Evolutionary conservation across 257 asterid species (phyloP), one percentile per base, ranked within the genome.

Genomic region (Gentiana macrophylla): DNA sequence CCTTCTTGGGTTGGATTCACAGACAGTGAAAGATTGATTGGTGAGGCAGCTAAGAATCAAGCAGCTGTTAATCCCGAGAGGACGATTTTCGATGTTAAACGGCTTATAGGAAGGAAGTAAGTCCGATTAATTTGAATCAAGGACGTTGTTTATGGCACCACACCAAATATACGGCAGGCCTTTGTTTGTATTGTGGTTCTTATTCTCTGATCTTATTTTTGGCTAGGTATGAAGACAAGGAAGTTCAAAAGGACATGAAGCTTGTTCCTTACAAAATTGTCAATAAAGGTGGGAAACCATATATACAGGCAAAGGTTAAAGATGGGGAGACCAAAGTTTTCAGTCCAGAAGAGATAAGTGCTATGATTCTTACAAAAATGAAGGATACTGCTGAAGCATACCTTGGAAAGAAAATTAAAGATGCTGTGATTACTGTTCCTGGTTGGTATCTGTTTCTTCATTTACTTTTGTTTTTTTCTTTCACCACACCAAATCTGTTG

Each of bases 321-420:
- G 94, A 84, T 59, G 96, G 92, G 8, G 92, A 81, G 75, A 73
- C 72, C 4, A 84, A 81, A 79, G 92, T 86, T 52, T 86, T 84
- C 69, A 84, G 91, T 55, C 95, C 95, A 9, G 95, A 84, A 70
- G 95, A 86, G 83, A 38, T 86, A 62, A 86, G 94, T 9, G 94
- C 94, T 55, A 81, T 84, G 94, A 57, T 86, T 74, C 71, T 86
- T 67, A 70, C 70, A 1, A 86, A 79, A 74, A 84, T 84, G 95
- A 86, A 86, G 80, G 94, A 86, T 77, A 86, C 94, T 50, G 95
- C 95, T 33, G 94, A 86, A 82, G 86, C 87, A 32, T 86, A 67
- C 74, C 94, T 86, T 50, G 95, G 95, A 60, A 86, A 81, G 83
- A 76, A 72, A 55, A 81, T 80, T 12, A 86, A 86, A 81, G 88